A percentile compares a stretch with the other conserved stretches of the same genome.
phyloP scores from a whole-genome alignment of 2,329 filamentous ascomycete species.

The Lasiodiplodia theobromae region DNA sequence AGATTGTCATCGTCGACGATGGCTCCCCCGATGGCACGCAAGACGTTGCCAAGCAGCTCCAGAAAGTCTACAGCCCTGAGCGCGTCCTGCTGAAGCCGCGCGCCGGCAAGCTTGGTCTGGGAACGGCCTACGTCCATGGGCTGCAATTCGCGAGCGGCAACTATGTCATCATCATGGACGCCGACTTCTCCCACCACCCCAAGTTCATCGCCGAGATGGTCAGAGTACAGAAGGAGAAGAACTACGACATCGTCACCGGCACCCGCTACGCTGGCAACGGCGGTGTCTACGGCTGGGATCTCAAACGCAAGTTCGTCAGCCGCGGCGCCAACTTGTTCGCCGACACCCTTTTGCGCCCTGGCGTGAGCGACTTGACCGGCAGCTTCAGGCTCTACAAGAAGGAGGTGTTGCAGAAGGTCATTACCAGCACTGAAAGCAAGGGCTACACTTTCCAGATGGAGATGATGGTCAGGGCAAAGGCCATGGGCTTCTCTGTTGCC shows the following conservation, averaged over 20 bases:
- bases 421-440: conserved; percentile 89
- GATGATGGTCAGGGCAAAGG: conserved; percentile 97
- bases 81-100: conserved; percentile 87
- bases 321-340: conserved; percentile 94
- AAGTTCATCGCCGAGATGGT: conserved; percentile 99
- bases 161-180: conserved; percentile 99
- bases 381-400: conserved; percentile 96
- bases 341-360: conserved; percentile 89
- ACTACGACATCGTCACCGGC: conserved; percentile 96
- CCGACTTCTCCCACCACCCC: conserved; percentile 98
- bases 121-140: conserved; percentile 94
- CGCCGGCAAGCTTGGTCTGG: conserved; percentile 93
- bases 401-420: conserved; percentile 85
- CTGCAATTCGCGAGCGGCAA: conserved; percentile 89
- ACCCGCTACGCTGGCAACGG: conserved; percentile 87
- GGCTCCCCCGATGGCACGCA: conserved; percentile 96
- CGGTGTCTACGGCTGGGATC: conserved; percentile 95
- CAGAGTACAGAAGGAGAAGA: conserved; percentile 73
- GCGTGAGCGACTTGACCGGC: conserved; percentile 94
- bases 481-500: conserved; percentile 90
- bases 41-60: conserved; percentile 86
- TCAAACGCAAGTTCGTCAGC: conserved; percentile 78
- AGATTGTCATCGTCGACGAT: conserved; percentile 98
- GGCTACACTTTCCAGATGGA: conserved; percentile 99
- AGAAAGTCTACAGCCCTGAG: conserved; percentile 77